phyloP scores from a whole-genome alignment of 306 rosid species.

The Datisca glomerata region DNA sequence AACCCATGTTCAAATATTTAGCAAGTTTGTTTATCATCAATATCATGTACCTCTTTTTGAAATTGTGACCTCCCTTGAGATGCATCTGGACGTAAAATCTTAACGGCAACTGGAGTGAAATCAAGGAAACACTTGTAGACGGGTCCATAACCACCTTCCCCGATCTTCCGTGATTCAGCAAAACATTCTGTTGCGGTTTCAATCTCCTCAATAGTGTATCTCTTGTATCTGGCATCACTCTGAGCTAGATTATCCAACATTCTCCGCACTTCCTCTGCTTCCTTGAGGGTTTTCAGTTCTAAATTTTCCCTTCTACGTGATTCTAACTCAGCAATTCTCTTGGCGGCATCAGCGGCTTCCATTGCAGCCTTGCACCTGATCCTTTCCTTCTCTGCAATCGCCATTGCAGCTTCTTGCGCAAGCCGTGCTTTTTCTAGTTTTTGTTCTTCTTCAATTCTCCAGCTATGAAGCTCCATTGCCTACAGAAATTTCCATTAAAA shows the following conservation, averaged over 20 bases:
- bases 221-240: constrained; percentile 49
- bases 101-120: constrained; percentile 78
- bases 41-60: constrained; percentile 76
- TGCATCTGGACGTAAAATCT: constrained; percentile 73
- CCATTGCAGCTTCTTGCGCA: constrained; percentile 61
- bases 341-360: constrained; percentile 79
- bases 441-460: constrained; percentile 52
- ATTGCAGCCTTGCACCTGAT: constrained; percentile 58
- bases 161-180: constrained; percentile 51
- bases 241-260: constrained; percentile 40
- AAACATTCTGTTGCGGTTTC: constrained; percentile 61
- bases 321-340: constrained; percentile 59
- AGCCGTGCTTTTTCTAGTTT: constrained; percentile 54
- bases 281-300: constrained; percentile 44
- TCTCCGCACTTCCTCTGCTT: constrained; percentile 58
- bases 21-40: neutral
- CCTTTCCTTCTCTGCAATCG: constrained; percentile 69
- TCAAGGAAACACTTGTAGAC: constrained; percentile 61
- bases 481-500: constrained; percentile 5
- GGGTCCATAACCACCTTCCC: constrained; percentile 97
- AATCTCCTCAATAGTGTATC: constrained; percentile 66
- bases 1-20: neutral
- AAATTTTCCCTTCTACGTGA: constrained; percentile 37
- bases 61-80: constrained; percentile 74
- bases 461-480: constrained; percentile 47